Conservation (phyloP, 768 basidiomycete species). For the Collybia nuda region DNA sequence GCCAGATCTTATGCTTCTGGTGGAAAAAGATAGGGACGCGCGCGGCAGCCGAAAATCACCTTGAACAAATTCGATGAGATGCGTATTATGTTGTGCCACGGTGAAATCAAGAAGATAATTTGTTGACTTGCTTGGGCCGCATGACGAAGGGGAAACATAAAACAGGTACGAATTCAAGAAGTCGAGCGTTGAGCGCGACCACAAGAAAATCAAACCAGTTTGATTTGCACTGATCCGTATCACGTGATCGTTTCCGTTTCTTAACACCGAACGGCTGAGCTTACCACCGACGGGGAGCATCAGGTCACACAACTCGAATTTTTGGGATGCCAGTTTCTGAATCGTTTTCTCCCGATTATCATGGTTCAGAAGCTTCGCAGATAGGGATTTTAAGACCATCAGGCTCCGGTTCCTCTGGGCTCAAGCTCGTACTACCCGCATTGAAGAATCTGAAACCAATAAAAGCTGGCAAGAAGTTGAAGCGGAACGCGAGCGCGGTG, state of each 20-base stretch:
- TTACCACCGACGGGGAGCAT: constrained; percentile 11
- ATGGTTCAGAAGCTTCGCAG: neutral
- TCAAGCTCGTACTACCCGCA: constrained; percentile 69
- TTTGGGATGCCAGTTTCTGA: constrained; percentile 20
- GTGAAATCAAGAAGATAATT: no score
- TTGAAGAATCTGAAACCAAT: constrained; percentile 59
- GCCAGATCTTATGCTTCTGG: no score
- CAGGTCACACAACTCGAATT: constrained; percentile 8
- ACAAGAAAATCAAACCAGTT: neutral
- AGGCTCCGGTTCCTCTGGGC: constrained; percentile 41
- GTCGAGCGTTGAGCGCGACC: neutral
- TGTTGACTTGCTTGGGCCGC: neutral
- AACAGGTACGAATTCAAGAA: constrained; percentile 1
- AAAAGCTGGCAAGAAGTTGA: constrained; percentile 50
- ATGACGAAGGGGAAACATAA: neutral
- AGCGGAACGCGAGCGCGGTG: constrained; percentile 25
- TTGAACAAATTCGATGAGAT: no score
- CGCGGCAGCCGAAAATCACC: no score
- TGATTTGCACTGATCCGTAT: no score
- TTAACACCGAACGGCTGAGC: constrained; percentile 10
- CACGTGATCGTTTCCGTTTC: neutral
- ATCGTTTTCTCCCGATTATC: constrained; percentile 10
- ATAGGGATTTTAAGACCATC: constrained; percentile 20
- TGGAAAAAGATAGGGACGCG: no score
- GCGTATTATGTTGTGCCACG: no score